Evolutionary conservation across 2,329 filamentous ascomycete species (phyloP), one percentile per base, ranked within the genome.

Genomic region (Aaosphaeria arxii): DNA sequence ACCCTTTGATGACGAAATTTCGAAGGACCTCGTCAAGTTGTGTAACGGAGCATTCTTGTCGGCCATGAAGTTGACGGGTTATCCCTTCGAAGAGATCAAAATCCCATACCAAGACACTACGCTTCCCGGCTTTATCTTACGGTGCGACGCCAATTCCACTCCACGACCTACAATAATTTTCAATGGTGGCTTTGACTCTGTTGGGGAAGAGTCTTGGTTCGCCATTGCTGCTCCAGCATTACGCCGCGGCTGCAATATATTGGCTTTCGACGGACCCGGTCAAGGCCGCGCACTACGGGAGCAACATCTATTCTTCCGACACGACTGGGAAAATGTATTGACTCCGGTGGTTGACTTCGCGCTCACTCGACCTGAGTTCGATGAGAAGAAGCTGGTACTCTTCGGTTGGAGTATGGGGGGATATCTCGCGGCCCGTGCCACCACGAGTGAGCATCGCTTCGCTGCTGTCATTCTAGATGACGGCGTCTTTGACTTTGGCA

Each of bases 261-360:
- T 69, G 29, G 54, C 59, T 7, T 70, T 64, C 47, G 65, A 70
- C 51, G 66, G 66, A 1, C 65, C 65, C 1, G 67, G 67, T 6
- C 67, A 70, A 33, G 57, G 56, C 0, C 52, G 56, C 9, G 61
- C 62, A 29, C 52, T 59, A 6, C 54, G 61, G n/a, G 40, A 55
- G 17, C 57, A 65, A 39, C 47, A 54, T 31, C 44, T 63, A 11
- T 56, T 52, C 28, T 69, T 69, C 47, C 56, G 61, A 7, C 53
- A 44, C 6, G 64, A 69, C 28, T 70, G 65, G 64, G 63, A 68
- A 51, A 50, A 50, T 9, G 61, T 60, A 0, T 52, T 70, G 1
- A 57, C 46, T 1, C 65, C 63, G 2, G 58, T 69, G 4, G 48
- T 69, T 2, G 63, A 69, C 52, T 67, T 61, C 47, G 49, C 63